Evolutionary conservation across 805 yeast genomes (phyloP).

Genomic region (Candida parachauliodes): DNA sequence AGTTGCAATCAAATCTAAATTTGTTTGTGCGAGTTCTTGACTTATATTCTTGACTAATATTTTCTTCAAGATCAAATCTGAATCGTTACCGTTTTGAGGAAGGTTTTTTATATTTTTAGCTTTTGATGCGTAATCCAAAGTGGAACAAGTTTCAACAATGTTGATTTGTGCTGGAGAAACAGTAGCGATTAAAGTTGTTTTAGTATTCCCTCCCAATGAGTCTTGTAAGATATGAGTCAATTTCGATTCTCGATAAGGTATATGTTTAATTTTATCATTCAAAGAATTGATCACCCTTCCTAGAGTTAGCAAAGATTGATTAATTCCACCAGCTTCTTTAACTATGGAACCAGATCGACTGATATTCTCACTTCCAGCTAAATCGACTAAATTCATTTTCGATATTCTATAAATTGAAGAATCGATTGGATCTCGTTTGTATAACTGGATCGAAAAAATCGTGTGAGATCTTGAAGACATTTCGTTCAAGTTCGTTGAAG

Average conservation of each 20-base stretch:
- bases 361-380: slow-evolving; percentile 94
- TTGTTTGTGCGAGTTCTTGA: slow-evolving; percentile 52
- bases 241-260: slow-evolving; percentile 84
- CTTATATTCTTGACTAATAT: slow-evolving; percentile 50
- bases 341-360: slow-evolving; percentile 87
- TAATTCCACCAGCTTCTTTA: slow-evolving; percentile 89
- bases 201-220: slow-evolving; percentile 83
- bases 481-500: slow-evolving; percentile 71
- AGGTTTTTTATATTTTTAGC: slow-evolving; percentile 74
- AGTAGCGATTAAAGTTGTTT: slow-evolving; percentile 84
- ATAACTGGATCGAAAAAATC: slow-evolving; percentile 62
- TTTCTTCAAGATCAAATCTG: slow-evolving; percentile 45
- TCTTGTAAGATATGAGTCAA: slow-evolving; percentile 72
- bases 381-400: slow-evolving; percentile 81
- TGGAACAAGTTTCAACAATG: slow-evolving; percentile 79
- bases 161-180: slow-evolving; percentile 77
- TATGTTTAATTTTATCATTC: slow-evolving; percentile 43
- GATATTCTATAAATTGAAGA: slow-evolving; percentile 38
- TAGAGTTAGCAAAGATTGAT: slow-evolving; percentile 79
- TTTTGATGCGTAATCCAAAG: slow-evolving; percentile 82
- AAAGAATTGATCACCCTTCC: slow-evolving; percentile 80
- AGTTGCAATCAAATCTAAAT: slow-evolving; percentile 60
- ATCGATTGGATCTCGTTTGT: slow-evolving; percentile 30
- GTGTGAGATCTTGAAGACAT: slow-evolving; percentile 75
- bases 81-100: slow-evolving; percentile 47